Percentiles rank a stretch among this genome's conserved stretches.
These are phyloP conservation scores for Chimonanthus salicifolius DNA, from an alignment of 164 flowering plant species.

Conservation along the genomic window DNA sequence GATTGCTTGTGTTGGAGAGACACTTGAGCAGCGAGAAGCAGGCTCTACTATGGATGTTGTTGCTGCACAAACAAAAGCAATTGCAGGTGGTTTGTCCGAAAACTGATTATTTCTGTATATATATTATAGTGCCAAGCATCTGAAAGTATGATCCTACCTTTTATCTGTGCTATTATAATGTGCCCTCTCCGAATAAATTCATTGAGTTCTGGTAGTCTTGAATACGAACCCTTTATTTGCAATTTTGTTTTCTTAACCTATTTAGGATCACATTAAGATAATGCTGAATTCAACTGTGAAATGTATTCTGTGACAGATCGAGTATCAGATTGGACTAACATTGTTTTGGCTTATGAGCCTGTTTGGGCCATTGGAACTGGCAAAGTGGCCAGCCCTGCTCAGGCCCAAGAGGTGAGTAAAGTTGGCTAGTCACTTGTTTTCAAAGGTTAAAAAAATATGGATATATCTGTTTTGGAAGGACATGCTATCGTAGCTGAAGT, in stretches of 20 bases:
- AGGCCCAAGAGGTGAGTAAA: constrained; percentile 76
- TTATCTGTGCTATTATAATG: neutral
- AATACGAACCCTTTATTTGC: neutral
- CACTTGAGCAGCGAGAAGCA: constrained; percentile 80
- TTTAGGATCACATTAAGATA: neutral
- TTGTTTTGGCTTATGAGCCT: constrained; percentile 87
- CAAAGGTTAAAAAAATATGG: neutral
- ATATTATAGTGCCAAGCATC: neutral
- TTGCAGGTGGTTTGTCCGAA: constrained; percentile 46
- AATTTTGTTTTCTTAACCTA: too few relatives aligned
- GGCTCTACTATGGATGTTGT: constrained; percentile 76
- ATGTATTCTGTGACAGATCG: constrained; percentile 31
- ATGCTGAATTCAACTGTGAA: neutral
- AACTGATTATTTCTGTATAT: neutral
- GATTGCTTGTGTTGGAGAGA: constrained; percentile 84
- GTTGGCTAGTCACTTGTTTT: neutral
- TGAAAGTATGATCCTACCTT: neutral
- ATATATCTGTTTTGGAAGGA: neutral
- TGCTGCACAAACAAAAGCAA: constrained; percentile 76
- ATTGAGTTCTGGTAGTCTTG: neutral
- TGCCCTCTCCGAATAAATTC: neutral
- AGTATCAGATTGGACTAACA: constrained; percentile 52
- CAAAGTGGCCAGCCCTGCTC: constrained; percentile 85
- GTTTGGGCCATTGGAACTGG: constrained; percentile 98
- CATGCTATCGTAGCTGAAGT: neutral